phyloP scores from a whole-genome alignment of 352 stramenopile species.

The Phytophthora podocarpi region DNA sequence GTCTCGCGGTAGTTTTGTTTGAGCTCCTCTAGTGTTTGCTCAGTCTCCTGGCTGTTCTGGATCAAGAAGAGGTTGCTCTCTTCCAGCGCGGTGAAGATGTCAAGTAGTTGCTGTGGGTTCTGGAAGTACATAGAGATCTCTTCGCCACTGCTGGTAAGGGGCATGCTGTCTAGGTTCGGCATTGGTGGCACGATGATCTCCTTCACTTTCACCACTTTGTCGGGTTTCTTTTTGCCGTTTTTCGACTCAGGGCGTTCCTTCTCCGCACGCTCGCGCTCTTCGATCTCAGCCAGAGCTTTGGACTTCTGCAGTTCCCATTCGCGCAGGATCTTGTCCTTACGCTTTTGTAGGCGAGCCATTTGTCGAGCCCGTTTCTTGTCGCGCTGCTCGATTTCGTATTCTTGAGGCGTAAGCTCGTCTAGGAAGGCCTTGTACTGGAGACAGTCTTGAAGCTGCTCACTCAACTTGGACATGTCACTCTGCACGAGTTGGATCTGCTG shows the following conservation, averaged over 20 bases:
- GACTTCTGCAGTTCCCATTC: constrained; percentile 72
- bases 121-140: constrained; percentile 97
- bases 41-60: constrained; percentile 95
- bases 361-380: constrained; percentile 75
- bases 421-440: constrained; percentile 94
- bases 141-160: constrained; percentile 81
- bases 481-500: constrained; percentile 95
- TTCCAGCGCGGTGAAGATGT: constrained; percentile 94
- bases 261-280: constrained; percentile 65
- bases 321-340: constrained; percentile 69
- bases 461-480: constrained; percentile 95
- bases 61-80: constrained; percentile 97
- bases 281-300: constrained; percentile 62
- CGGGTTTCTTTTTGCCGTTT: constrained; percentile 45
- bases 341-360: constrained; percentile 61
- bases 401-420: constrained; percentile 89
- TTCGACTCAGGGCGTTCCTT: constrained; percentile 72
- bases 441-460: constrained; percentile 94
- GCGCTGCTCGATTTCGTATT: constrained; percentile 86
- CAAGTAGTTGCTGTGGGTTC: constrained; percentile 91
- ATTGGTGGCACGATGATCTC: constrained; percentile 59
- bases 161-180: constrained; percentile 71
- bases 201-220: constrained; percentile 52
- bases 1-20: constrained; percentile 93
- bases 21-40: constrained; percentile 95